Evolutionary conservation across 805 yeast genomes (phyloP).

Genomic region (Kodamaea sagamina): DNA sequence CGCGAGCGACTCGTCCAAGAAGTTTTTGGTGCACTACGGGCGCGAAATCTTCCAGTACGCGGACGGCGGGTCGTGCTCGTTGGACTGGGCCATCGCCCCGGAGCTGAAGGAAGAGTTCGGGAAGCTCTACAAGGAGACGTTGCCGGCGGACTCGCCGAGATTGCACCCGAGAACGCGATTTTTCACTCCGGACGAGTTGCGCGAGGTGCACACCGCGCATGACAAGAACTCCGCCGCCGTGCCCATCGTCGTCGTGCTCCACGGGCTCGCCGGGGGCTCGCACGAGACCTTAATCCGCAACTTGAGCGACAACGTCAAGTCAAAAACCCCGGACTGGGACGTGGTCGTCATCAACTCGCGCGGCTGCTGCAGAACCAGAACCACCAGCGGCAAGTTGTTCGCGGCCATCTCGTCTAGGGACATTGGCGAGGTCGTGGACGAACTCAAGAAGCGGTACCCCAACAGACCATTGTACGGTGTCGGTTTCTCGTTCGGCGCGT

Average conservation of each 20-base stretch:
- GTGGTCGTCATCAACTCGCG: slow-evolving; percentile 69
- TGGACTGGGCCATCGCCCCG: slow-evolving; percentile 66
- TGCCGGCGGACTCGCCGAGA: slow-evolving; percentile 37
- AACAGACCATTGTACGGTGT: slow-evolving; percentile 61
- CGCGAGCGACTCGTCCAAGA: slow-evolving; percentile 52
- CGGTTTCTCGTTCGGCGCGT: slow-evolving; percentile 84
- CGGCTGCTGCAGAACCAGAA: slow-evolving; percentile 71
- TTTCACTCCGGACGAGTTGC: slow-evolving; percentile 48
- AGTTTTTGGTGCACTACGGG: slow-evolving; percentile 68
- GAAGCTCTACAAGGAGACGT: slow-evolving; percentile 27
- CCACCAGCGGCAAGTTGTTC: slow-evolving; percentile 70
- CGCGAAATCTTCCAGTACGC: slow-evolving; percentile 57
- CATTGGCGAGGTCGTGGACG: slow-evolving; percentile 54
- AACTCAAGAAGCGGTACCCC: slow-evolving; percentile 55
- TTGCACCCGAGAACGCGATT: slow-evolving; percentile 58
- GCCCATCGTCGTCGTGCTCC: slow-evolving; percentile 67
- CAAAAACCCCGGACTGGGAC: slow-evolving; percentile 48
- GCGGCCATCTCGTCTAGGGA: slow-evolving; percentile 75
- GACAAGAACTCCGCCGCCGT: slow-evolving; percentile 29
- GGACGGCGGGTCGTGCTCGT: slow-evolving; percentile 73
- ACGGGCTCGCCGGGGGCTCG: slow-evolving; percentile 87
- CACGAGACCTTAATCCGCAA: slow-evolving; percentile 75
- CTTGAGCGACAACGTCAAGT: slow-evolving; percentile 33
- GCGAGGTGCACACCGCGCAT: slow-evolving; percentile 17
- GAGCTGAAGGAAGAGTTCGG: slow-evolving; percentile 29